Base-by-base conservation (phyloP, 2,329 filamentous ascomycete genomes). In the Diaporthe nobilis region DNA sequence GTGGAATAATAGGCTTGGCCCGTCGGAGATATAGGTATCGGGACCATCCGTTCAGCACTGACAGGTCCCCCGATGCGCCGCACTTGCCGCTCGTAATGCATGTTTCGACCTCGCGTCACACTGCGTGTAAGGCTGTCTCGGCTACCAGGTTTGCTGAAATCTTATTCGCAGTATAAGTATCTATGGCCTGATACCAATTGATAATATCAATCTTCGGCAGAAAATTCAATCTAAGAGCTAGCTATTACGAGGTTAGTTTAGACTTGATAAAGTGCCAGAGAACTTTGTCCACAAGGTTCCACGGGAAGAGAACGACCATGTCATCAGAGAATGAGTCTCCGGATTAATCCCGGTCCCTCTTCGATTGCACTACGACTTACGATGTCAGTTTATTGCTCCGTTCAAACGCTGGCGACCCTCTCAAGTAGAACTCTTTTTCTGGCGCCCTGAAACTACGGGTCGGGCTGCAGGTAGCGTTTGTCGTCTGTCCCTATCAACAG, bases 1-100 rank as follows among this genome's bases (percentile, higher is more conserved):
- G 22, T 3, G 4, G 47, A 4, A 39, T 37, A 6, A 3, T 28
- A n/a, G 49, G 31, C 49, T 53, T 39, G 15, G 61, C 9, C 15
- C 22, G 13, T 68, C 47, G 65, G 31, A 37, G 47, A 53, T 39
- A 15, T 20, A 10, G 17, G 4, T 13, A 39, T 68, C 65, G 65
- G 65, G 65, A 53, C 47, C 47, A 53, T 68, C 65, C 65, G 65
- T 68, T 25, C 31, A 6, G 17, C 17, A n/a, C 28, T 42, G 34
- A 53, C 31, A 28, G 28, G 39, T 53, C 65, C n/a, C n/a, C 25
- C 34, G 34, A 68, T 68, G 28, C 39, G 47, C 47, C 63, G 65
- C 47, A 53, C 10, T 20, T 34, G 17, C 3, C 25, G 44, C 34
- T 25, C 47, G 22, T 25, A 37, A 28, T 53, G 47, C 65, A 39